Percentiles rank a stretch among this genome's conserved stretches.
Conservation (phyloP, 768 basidiomycete genomes). For the Boletus pseudo-olivaceus region DNA sequence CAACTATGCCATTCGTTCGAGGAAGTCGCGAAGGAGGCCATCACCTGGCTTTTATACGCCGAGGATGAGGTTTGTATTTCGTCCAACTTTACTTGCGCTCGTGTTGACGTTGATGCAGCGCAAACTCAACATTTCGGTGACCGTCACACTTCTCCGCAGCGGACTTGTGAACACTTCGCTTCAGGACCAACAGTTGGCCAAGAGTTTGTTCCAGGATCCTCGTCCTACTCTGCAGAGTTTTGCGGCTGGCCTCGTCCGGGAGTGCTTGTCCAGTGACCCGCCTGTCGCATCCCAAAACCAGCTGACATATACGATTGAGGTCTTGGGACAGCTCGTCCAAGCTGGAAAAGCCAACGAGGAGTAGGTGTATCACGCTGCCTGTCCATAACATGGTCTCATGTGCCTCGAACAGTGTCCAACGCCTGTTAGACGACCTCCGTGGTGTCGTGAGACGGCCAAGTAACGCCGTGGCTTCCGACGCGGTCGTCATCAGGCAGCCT, state of each 20-base stretch:
- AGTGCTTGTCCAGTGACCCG: constrained; percentile 78
- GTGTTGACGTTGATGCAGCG: constrained; percentile 49
- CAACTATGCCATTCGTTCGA: constrained; percentile 86
- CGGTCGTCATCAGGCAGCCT: constrained; percentile 39
- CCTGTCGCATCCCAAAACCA: constrained; percentile 78
- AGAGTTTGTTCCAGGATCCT: constrained; percentile 75
- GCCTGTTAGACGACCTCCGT: constrained; percentile 79
- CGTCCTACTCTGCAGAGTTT: constrained; percentile 77
- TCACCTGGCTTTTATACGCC: constrained; percentile 93
- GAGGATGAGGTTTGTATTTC: constrained; percentile 79
- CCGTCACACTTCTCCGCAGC: constrained; percentile 81
- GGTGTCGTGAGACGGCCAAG: constrained; percentile 53
- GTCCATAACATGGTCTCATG: background rate
- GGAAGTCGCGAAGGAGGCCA: constrained; percentile 94
- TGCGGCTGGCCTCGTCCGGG: constrained; percentile 77
- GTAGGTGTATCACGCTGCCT: constrained; percentile 43
- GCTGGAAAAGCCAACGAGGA: constrained; percentile 80
- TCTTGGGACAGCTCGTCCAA: constrained; percentile 70
- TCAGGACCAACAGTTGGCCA: constrained; percentile 89
- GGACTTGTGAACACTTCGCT: constrained; percentile 73
- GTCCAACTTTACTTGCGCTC: background rate
- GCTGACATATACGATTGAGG: constrained; percentile 76
- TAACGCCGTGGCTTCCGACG: constrained; percentile 37
- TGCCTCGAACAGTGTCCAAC: constrained; percentile 48
- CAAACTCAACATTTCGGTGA: constrained; percentile 94